Conservation (phyloP, 805 yeast species). For the Candida saitoana region DNA sequence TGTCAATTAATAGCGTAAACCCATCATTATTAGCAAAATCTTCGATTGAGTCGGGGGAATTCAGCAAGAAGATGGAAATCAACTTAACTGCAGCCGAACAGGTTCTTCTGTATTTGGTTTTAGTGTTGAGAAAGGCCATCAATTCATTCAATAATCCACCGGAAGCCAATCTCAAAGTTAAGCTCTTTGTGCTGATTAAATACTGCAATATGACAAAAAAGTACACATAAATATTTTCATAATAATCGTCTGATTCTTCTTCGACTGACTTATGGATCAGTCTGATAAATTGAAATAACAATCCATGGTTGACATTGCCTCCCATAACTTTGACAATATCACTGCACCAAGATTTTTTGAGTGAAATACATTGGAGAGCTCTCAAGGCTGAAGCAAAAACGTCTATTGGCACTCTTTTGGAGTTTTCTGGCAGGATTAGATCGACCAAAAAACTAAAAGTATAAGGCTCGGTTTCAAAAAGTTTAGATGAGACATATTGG, state of each 20-base stretch:
- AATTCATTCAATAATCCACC: conserved; percentile 75
- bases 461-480: conserved; percentile 70
- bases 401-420: conserved; percentile 42
- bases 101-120: conserved; percentile 50
- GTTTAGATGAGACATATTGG: conserved; percentile 55
- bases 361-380: conserved; percentile 65
- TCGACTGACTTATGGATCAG: conserved; percentile 51
- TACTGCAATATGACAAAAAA: conserved; percentile 62
- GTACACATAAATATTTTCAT: conserved; percentile 45
- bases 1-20: conserved; percentile 53
- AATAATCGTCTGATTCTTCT: conserved; percentile 31
- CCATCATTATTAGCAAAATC: conserved; percentile 69
- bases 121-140: conserved; percentile 53
- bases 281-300: conserved; percentile 67
- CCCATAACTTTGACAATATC: conserved; percentile 76
- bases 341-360: conserved; percentile 64
- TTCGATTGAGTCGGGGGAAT: conserved; percentile 47
- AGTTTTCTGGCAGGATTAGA: conserved; percentile 62
- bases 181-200: conserved; percentile 51
- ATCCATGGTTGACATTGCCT: conserved; percentile 85
- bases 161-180: conserved; percentile 55
- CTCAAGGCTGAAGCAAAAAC: conserved; percentile 59
- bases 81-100: conserved; percentile 62
- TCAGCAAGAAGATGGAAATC: conserved; percentile 43
- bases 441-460: conserved; percentile 67